Evolutionary conservation across 2,329 filamentous ascomycete genomes (phyloP).

Genomic region (Paraphaeosphaeria minitans): DNA sequence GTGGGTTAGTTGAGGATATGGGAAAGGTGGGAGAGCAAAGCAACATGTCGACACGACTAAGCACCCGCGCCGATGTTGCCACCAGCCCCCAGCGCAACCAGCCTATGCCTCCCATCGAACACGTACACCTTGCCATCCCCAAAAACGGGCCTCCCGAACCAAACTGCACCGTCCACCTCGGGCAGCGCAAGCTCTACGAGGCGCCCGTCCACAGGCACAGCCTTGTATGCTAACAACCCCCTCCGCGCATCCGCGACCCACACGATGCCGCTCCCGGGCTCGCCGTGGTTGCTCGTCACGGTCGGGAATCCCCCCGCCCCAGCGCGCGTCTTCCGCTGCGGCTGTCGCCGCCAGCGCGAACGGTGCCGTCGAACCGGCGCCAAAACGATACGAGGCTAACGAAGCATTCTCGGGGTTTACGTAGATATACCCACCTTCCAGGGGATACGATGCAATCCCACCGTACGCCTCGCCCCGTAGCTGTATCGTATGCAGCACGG

Average conservation of each 20-base stretch:
- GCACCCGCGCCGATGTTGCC: neutral
- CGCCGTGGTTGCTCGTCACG: constrained; percentile 47
- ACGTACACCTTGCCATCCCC: constrained; percentile 41
- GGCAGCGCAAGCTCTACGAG: constrained; percentile 45
- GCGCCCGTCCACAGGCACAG: constrained; percentile 47
- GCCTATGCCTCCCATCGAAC: constrained; percentile 22
- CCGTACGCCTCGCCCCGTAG: constrained; percentile 29
- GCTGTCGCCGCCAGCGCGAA: neutral
- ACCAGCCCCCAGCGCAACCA: constrained; percentile 15
- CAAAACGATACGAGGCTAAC: constrained; percentile 36
- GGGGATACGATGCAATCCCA: constrained; percentile 28
- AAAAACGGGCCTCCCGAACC: constrained; percentile 50
- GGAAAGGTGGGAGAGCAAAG: too few relatives aligned
- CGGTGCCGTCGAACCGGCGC: constrained; percentile 16
- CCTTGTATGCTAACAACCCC: constrained; percentile 49
- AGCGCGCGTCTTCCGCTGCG: constrained; percentile 25
- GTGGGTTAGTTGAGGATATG: too few relatives aligned
- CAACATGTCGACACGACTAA: constrained; percentile 10
- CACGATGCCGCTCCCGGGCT: constrained; percentile 31
- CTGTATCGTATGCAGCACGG: constrained; percentile 28
- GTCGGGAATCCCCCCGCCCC: constrained; percentile 43
- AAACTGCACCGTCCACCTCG: constrained; percentile 46
- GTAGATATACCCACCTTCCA: constrained; percentile 38
- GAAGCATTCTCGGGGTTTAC: constrained; percentile 36
- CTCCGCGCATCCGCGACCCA: constrained; percentile 49